phyloP scores from a whole-genome alignment of 768 basidiomycete species.

The Piloderma croceum region DNA sequence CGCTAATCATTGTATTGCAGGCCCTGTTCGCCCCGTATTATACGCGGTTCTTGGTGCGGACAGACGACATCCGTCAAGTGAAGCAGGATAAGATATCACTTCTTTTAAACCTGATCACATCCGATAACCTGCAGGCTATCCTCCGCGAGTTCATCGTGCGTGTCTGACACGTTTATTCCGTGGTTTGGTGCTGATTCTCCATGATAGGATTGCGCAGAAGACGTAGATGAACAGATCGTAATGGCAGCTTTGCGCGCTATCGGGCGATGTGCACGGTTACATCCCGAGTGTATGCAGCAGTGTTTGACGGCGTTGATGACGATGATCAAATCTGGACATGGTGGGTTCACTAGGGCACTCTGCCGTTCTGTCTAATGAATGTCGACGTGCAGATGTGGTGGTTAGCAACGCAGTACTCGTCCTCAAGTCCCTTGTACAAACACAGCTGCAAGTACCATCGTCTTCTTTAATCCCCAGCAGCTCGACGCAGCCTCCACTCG shows the following conservation, averaged over 20 bases:
- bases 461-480: constrained; percentile 24
- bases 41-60: constrained; percentile 61
- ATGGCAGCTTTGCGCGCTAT: constrained; percentile 71
- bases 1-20: constrained; percentile 38
- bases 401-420: constrained; percentile 81
- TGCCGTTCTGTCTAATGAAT: background rate
- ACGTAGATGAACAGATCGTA: constrained; percentile 65
- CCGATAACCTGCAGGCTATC: constrained; percentile 63
- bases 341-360: constrained; percentile 33
- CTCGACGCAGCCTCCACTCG: constrained; percentile 40
- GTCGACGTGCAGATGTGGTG: constrained; percentile 52
- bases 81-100: constrained; percentile 75
- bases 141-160: constrained; percentile 82
- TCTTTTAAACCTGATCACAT: constrained; percentile 57
- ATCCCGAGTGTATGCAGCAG: constrained; percentile 64
- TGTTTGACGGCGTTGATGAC: constrained; percentile 72
- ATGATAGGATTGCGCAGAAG: constrained; percentile 82
- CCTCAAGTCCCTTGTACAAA: constrained; percentile 78
- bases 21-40: constrained; percentile 59
- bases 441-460: constrained; percentile 40
- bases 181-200: background rate
- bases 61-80: constrained; percentile 58
- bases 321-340: constrained; percentile 74
- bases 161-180: constrained; percentile 10
- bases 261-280: constrained; percentile 63